These are phyloP conservation scores for Penicillium turbatum DNA, from an alignment of 495 filamentous ascomycete species.

Conservation along the genomic window DNA sequence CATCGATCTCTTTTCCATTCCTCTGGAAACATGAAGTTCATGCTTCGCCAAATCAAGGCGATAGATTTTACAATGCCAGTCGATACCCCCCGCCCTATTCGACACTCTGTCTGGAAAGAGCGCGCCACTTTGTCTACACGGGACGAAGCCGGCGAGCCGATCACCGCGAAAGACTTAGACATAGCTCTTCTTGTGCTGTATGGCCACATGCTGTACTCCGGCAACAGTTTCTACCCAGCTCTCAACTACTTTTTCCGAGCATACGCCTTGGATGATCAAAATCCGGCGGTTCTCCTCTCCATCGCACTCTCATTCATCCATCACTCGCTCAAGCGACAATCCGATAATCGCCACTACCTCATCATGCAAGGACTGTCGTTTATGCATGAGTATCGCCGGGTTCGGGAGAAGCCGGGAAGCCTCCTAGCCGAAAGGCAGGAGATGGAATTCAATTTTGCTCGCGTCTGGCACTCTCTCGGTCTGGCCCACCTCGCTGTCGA, in stretches of 20 bases:
- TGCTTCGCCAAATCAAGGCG: constrained; percentile 84
- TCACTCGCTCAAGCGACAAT: constrained; percentile 79
- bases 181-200: constrained; percentile 79
- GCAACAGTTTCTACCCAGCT: constrained; percentile 73
- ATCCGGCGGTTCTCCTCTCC: constrained; percentile 70
- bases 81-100: constrained; percentile 19
- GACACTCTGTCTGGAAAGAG: constrained; percentile 39
- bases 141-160: constrained; percentile 44
- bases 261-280: constrained; percentile 69
- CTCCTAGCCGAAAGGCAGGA: constrained; percentile 61
- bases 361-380: constrained; percentile 82
- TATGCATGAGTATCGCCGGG: constrained; percentile 69
- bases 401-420: constrained; percentile 34
- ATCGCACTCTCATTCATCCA: constrained; percentile 72
- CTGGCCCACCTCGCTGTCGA: constrained; percentile 71
- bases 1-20: constrained; percentile 50
- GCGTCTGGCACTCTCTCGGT: constrained; percentile 77
- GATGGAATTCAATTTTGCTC: constrained; percentile 83
- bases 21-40: constrained; percentile 73
- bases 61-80: constrained; percentile 64
- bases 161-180: constrained; percentile 55
- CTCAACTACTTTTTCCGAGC: constrained; percentile 91
- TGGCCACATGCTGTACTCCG: constrained; percentile 77
- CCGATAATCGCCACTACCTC: constrained; percentile 82
- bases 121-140: constrained; percentile 48